These are phyloP conservation scores for Diaporthe batatas DNA, from an alignment of 2,329 filamentous ascomycete genomes.

Conservation along the genomic window DNA sequence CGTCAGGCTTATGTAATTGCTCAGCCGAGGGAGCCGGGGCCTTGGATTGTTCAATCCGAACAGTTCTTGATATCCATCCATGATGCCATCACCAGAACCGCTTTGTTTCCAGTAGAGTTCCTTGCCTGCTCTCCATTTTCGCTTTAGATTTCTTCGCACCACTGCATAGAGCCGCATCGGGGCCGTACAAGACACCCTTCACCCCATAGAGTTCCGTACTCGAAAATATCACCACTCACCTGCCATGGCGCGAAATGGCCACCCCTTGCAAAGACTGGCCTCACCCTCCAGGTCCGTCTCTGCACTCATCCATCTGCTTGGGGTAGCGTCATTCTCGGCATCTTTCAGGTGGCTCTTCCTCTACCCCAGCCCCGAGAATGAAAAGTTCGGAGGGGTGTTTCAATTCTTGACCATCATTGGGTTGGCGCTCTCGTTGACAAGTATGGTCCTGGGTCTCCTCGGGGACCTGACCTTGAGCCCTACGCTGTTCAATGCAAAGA, in stretches of 20 bases:
- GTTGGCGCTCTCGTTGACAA: slow-evolving; percentile 70
- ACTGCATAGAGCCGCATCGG: neutral
- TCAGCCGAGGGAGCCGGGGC: slow-evolving; percentile 35
- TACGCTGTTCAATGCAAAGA: slow-evolving; percentile 75
- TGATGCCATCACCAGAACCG: neutral
- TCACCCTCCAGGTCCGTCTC: slow-evolving; percentile 76
- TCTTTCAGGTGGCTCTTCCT: slow-evolving; percentile 65
- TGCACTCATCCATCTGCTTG: slow-evolving; percentile 70
- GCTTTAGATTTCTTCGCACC: slow-evolving; percentile 4
- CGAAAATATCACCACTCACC: neutral
- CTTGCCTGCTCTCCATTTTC: neutral
- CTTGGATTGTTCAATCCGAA: slow-evolving; percentile 8
- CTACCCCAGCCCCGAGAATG: slow-evolving; percentile 66
- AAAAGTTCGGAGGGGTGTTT: slow-evolving; percentile 75
- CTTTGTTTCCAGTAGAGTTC: neutral
- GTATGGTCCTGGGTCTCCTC: slow-evolving; percentile 72
- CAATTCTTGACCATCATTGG: slow-evolving; percentile 83
- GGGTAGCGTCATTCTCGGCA: slow-evolving; percentile 65
- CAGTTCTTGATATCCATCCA: neutral
- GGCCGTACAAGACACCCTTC: neutral
- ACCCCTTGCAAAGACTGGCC: slow-evolving; percentile 75
- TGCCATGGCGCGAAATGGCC: slow-evolving; percentile 57
- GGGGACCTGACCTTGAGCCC: slow-evolving; percentile 73
- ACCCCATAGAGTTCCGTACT: neutral
- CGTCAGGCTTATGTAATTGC: slow-evolving; percentile 40